Evolutionary conservation across 345 rosid species (phyloP), one percentile per base, ranked within the genome.

Genomic region (Brassica cretica): DNA sequence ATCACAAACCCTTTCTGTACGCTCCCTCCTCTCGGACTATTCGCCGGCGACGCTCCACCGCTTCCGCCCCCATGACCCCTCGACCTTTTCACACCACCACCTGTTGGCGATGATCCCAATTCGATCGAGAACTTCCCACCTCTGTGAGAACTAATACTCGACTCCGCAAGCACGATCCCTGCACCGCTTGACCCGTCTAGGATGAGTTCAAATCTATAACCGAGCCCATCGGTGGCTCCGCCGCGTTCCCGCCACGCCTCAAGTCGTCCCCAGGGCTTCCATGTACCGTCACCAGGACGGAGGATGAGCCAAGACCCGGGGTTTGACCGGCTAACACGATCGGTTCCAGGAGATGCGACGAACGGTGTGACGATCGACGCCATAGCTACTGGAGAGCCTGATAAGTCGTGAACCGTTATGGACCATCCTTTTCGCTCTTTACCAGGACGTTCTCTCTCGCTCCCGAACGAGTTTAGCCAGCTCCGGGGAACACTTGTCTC

Each of bases 221-320:
- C 98, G 0, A 93, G 89, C 0, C 93, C 90, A 9, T 88, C 89
- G 0, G 90, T 83, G 2, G 87, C 73, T 51, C 94, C 96, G 5
- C 93, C 94, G 0, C 93, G 96, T 84, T 91, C 97, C 16, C 98
- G 89, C 97, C 97, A 94, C 1, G 98, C 97, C 83, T 94, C 94
- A 5, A 94, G 93, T 2, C 96, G 82, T 0, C 94, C 98, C 98
- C 97, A 94, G 0, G 97, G 97, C 68, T 89, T 90, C 98, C 96
- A 94, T 11, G 94, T 90, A 35, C 89, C 85, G 46, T 85, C 91
- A 0, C 96, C 91, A 0, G 93, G 96, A 6, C 97, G 93, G 66
- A 93, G 88, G 63, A 91, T 89, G 25, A 93, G 96, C 98, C 98
- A 93, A 0, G 87, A 85, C 3, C 97, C 98, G 0, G 97, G 96